Percentiles rank a stretch among this genome's conserved stretches.
These are phyloP conservation scores for Colletotrichum chlorophyti DNA, from an alignment of 2,329 filamentous ascomycete genomes.

Conservation along the genomic window DNA sequence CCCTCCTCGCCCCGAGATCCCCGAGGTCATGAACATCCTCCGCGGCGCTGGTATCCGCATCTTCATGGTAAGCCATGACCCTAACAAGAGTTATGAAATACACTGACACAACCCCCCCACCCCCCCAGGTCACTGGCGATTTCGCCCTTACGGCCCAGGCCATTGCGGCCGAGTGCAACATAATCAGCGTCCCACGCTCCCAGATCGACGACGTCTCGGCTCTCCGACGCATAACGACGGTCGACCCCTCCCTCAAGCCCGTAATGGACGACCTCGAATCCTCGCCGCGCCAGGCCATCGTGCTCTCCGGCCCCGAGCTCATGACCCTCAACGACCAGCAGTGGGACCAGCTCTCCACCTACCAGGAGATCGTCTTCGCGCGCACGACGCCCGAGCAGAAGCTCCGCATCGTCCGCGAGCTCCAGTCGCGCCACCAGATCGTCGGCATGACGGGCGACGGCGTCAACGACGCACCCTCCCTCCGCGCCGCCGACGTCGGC, in stretches of 20 bases:
- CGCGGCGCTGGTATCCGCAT: slow-evolving; percentile 76
- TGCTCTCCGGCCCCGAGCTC: slow-evolving; percentile 71
- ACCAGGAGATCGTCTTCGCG: slow-evolving; percentile 78
- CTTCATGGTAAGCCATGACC: slow-evolving; percentile 68
- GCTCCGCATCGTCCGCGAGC: slow-evolving; percentile 78
- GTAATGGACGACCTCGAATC: slow-evolving; percentile 26
- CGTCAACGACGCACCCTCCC: slow-evolving; percentile 84
- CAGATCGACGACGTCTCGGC: slow-evolving; percentile 60
- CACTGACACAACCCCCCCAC: neutral
- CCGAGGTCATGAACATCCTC: slow-evolving; percentile 68
- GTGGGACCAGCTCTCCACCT: slow-evolving; percentile 70
- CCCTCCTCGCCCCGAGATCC: slow-evolving; percentile 77
- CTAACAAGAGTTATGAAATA: neutral
- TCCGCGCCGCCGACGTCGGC: slow-evolving; percentile 81
- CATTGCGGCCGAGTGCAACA: slow-evolving; percentile 76
- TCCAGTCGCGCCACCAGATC: slow-evolving; percentile 68
- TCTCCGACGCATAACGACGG: slow-evolving; percentile 47
- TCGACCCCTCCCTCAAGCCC: slow-evolving; percentile 29
- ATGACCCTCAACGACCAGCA: slow-evolving; percentile 70
- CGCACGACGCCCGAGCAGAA: slow-evolving; percentile 82
- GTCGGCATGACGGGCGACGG: slow-evolving; percentile 89
- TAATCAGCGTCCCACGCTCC: slow-evolving; percentile 61
- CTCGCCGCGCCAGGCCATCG: slow-evolving; percentile 55
- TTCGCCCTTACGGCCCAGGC: slow-evolving; percentile 77
- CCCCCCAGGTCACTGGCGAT: slow-evolving; percentile 77